phyloP scores from a whole-genome alignment of 495 filamentous ascomycete species.

The Daldinia caldariorum region DNA sequence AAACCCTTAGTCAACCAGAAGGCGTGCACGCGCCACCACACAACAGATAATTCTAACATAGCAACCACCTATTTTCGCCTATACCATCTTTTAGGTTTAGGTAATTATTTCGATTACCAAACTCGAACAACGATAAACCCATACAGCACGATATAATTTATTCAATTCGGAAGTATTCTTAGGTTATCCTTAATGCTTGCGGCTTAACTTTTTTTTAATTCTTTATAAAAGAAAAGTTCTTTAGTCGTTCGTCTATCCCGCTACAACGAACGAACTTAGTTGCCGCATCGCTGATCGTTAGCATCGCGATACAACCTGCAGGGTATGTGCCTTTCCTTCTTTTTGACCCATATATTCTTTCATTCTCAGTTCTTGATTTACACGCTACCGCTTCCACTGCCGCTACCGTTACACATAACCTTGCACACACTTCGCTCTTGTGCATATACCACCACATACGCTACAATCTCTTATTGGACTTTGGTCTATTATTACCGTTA shows the following conservation, averaged over 20 bases:
- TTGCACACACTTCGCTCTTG: slow-evolving; percentile 7
- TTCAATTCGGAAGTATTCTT: neutral
- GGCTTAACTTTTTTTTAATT: neutral
- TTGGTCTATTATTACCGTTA: slow-evolving; percentile 7
- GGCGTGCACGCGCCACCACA: slow-evolving; percentile 27
- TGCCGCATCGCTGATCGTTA: slow-evolving; percentile 34
- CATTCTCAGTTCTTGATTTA: slow-evolving; percentile 12
- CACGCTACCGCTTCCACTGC: neutral
- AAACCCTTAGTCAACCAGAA: slow-evolving; percentile 26
- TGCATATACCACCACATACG: slow-evolving; percentile 1
- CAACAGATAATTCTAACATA: slow-evolving; percentile 9
- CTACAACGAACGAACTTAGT: slow-evolving; percentile 15
- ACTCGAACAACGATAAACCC: neutral
- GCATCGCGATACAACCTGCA: slow-evolving; percentile 39
- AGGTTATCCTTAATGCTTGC: neutral
- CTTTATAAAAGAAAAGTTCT: neutral
- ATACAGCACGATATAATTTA: neutral
- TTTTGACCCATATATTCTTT: slow-evolving; percentile 18
- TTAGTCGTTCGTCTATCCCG: slow-evolving; percentile 17
- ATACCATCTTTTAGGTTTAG: slow-evolving; percentile 29
- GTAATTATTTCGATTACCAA: slow-evolving; percentile 12
- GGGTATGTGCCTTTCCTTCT: slow-evolving; percentile 36
- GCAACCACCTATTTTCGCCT: slow-evolving; percentile 18
- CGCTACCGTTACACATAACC: slow-evolving; percentile 5
- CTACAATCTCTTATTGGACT: neutral